Evolutionary conservation across 495 filamentous ascomycete species (phyloP), one percentile per base, ranked within the genome.

Genomic region (Penicillium nucicola): DNA sequence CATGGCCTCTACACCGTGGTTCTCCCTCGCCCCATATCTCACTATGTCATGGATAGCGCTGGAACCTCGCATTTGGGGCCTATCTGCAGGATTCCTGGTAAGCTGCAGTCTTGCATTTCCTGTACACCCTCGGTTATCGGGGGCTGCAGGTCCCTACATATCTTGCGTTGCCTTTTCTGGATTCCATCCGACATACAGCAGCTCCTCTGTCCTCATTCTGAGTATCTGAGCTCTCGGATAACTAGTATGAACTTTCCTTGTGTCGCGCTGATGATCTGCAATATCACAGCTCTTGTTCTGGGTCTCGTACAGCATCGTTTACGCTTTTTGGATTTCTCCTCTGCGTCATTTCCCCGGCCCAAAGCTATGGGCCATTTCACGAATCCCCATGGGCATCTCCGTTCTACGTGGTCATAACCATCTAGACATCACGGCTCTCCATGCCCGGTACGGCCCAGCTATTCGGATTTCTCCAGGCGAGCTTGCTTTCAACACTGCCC

Each of bases 381-480:
- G 56, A 12, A 49, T 82, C 12, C 70, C 74, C 1, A 65, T 43
- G 5, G 57, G 61, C 30, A 13, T 58, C 9, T 67, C 61, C 0
- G 51, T 67, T 1, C 4, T 67, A 20, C 56, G 59, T 5, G 59
- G 63, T 10, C 22, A 44, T 12, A 44, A 48, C 15, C 63, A 66
- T 39, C 23, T 64, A 9, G 61, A 66, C 13, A 23, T 62, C 1
- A 25, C 45, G 10, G 52, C 44, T 1, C 49, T 69, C n/a, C 73
- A 77, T 56, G 45, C 59, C 1, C 51, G 61, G 22, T 77, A 77
- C 52, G 75, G 76, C 0, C 61, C 66, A 5, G 70, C 81, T 10
- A 69, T 88, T 0, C 81, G 85, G 3, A 59, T 85, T 9, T 64
- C 71, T 0, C 84, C 84, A 1, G 65, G 76, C 32, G 71, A 81